Evolutionary conservation across 495 filamentous ascomycete species (phyloP), one percentile per base, ranked within the genome.

Genomic region (Podospora comata): DNA sequence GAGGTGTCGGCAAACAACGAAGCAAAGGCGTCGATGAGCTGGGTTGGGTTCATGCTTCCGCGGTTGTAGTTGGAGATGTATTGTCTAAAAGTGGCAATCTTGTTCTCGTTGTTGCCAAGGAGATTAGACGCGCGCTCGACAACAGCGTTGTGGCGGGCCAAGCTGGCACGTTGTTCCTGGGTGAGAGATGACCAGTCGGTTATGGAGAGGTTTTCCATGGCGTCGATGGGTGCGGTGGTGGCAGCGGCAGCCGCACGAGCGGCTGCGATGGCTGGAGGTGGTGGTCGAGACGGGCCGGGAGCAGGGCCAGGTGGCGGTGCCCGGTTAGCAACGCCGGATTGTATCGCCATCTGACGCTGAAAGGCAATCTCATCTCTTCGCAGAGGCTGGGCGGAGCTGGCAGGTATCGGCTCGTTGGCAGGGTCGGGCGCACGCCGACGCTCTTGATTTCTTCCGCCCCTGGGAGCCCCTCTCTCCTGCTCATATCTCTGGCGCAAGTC

Each of bases 341-440:
- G 74, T 23, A 99, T 90, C 3, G 93, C 94, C 86, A 96, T 89
- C 68, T 96, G 92, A 57, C 96, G 84, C 72, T 97, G 94, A 74
- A 93, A 97, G 39, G 96, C 96, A 30, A 97, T 80, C 76, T 99
- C 92, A 70, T 94, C 95, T 79, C 95, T 81, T 68, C 89, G 83
- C 78, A 97, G 76, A 11, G 93, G 91, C 67, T 95, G 93, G 0
- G 92, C 92, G 55, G 90, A 92, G 32, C 91, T 92, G 7, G 83
- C 79, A 9, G 93, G 92, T 18, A 94, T 75, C 27, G 92, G 81
- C 65, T 97, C 94, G 1, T 91, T 83, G 75, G 94, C 95, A 5
- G 82, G 81, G 68, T 88, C 85, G 27, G 84, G 79, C 16, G 81
- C 83, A 53, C 84, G 80, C 30, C 82, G 76, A 30, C 85, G 81